Conservation (phyloP, 2,329 filamentous ascomycete genomes). For the Colletotrichum liaoningense region DNA sequence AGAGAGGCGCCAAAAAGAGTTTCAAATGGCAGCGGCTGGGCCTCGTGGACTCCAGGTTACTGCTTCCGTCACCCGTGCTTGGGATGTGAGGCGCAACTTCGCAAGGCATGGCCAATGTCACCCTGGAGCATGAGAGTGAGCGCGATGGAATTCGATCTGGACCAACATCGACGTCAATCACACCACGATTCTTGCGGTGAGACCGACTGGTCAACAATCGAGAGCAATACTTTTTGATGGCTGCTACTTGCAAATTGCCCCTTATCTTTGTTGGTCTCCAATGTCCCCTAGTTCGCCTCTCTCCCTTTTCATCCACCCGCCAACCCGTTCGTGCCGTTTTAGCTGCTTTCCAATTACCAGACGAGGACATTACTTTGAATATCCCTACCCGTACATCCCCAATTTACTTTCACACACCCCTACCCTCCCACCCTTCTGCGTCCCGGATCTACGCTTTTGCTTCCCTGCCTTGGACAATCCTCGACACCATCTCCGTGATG, state of each 20-base stretch:
- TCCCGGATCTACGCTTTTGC: constrained; percentile 21
- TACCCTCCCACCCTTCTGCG: neutral
- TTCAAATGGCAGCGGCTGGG: constrained; percentile 23
- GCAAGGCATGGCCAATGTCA: neutral
- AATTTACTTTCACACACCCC: constrained; percentile 19
- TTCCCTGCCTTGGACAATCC: constrained; percentile 25
- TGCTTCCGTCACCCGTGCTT: neutral
- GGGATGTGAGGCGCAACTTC: neutral
- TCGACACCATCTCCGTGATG: constrained; percentile 18
- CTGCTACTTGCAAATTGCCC: neutral
- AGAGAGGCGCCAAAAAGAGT: constrained; percentile 1
- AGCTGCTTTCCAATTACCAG: neutral
- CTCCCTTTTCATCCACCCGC: constrained; percentile 20
- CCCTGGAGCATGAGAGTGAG: neutral
- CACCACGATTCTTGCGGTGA: constrained; percentile 17
- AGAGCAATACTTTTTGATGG: neutral
- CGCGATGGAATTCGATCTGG: constrained; percentile 14
- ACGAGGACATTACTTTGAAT: constrained; percentile 15
- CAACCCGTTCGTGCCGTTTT: constrained; percentile 12
- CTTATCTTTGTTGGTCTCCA: constrained; percentile 1
- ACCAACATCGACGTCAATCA: constrained; percentile 13
- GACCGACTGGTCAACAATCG: neutral
- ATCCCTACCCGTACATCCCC: constrained; percentile 4
- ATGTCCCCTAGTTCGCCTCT: constrained; percentile 6
- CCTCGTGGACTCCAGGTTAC: constrained; percentile 1